Base-by-base conservation (phyloP, 2,329 filamentous ascomycete species). In the Pleurostoma richardsiae region DNA sequence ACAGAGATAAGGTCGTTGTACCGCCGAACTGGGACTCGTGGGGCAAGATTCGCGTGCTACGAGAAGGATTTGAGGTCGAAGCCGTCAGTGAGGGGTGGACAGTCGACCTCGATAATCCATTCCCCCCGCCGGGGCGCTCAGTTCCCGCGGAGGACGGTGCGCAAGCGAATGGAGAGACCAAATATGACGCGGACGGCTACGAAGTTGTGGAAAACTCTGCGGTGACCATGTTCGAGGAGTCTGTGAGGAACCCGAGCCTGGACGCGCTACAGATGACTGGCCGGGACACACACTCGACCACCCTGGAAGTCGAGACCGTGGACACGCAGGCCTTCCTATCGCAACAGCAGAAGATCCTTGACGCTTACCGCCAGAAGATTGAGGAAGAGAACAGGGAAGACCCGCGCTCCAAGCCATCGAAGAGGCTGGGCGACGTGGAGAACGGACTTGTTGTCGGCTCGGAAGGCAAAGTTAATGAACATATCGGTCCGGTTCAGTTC, bases 11-110 rank as follows among this genome's bases (percentile, higher is more conserved):
- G 74, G 91, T 99, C 46, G 77, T 96, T 4, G 88, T 99, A 1
- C 92, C 92, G 2, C 87, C 91, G 11, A 96, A 96, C 64, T 99
- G 94, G 94, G 94, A 99, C 66, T 96, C 91, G 0, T 96, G 90
- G 88, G 91, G 90, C 49, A 99, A 97, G 69, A 96, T 99, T 50
- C 80, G 92, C 39, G 90, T 97, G 40, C 74, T 97, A 29, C 82
- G 90, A 45, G 94, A 96, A 61, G 88, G 85, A 0, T 97, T 97
- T 58, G 90, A 97, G 55, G 88, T 95, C 27, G 94, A 99, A 70
- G 79, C 80, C 10, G 77, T 95, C 40, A 94, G 89, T 57, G 79
- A 83, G 49, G 88, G 85, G 43, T 99, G 94, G 94, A 85, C 86
- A 2, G 78, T 88, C 47, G 90, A 95, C 54, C 86, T 94, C 43